phyloP scores from a whole-genome alignment of 345 rosid species.

The Populus alba region DNA sequence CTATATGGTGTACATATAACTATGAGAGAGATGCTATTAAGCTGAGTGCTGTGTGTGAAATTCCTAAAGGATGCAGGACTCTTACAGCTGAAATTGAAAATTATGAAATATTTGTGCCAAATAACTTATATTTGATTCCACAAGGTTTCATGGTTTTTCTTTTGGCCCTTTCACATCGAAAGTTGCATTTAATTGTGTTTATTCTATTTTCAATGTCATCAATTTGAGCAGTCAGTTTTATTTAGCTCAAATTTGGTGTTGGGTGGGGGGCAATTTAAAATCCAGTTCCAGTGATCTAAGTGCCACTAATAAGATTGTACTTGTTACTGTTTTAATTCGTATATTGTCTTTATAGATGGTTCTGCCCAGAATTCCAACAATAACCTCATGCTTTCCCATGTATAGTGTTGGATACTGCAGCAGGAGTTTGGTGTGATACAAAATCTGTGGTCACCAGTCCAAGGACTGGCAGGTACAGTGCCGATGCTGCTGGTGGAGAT shows the following conservation, averaged over 20 bases:
- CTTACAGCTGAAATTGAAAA: too few species aligned
- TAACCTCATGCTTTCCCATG: slow-evolving; percentile 14
- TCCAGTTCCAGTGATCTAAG: not conserved
- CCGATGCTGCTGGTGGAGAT: slow-evolving; percentile 97
- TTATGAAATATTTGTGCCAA: too few species aligned
- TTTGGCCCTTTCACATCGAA: too few species aligned
- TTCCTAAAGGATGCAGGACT: too few species aligned
- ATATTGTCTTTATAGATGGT: not conserved
- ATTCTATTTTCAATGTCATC: not conserved
- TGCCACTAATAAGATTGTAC: not conserved
- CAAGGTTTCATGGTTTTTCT: too few species aligned
- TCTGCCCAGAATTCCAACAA: not conserved
- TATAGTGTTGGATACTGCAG: slow-evolving; percentile 97
- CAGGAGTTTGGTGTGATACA: slow-evolving; percentile 99
- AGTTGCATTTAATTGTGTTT: too few species aligned
- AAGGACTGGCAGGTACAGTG: slow-evolving; percentile 85
- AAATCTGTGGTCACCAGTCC: slow-evolving; percentile 96
- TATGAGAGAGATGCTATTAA: too few species aligned
- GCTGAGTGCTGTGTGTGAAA: too few species aligned
- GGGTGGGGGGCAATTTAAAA: not conserved
- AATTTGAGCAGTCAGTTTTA: not conserved
- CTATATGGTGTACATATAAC: too few species aligned
- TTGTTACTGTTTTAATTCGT: not conserved
- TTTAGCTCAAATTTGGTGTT: not conserved
- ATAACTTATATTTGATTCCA: not conserved